Conservation (phyloP, 768 basidiomycete genomes). For the Symmetrospora coprosmae region DNA sequence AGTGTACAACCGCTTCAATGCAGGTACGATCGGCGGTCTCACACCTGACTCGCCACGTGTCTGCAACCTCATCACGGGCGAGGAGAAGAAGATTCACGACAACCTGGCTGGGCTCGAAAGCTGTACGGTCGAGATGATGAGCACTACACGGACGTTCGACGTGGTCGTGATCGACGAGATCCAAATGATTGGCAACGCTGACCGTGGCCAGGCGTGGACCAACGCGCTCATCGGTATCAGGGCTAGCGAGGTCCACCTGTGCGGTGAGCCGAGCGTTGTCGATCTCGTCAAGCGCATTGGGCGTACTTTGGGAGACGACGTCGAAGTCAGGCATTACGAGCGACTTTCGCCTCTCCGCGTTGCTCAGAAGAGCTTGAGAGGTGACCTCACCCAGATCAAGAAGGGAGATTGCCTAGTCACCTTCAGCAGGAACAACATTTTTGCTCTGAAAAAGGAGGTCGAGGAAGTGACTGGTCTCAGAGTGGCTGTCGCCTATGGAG, state of each 20-base stretch:
- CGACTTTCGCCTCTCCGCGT: constrained; percentile 72
- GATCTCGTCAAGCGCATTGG: constrained; percentile 58
- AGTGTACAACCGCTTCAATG: constrained; percentile 78
- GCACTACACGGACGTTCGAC: constrained; percentile 40
- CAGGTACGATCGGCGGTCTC: constrained; percentile 63
- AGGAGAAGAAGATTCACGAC: constrained; percentile 62
- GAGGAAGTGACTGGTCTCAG: constrained; percentile 58
- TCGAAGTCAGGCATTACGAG: constrained; percentile 66
- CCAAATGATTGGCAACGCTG: constrained; percentile 72
- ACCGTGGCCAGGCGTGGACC: constrained; percentile 73
- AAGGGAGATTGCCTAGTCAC: constrained; percentile 85
- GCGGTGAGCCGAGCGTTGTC: constrained; percentile 85
- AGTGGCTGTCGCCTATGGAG: constrained; percentile 86
- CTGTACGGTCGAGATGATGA: constrained; percentile 84
- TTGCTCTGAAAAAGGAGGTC: constrained; percentile 55
- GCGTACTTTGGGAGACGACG: constrained; percentile 63
- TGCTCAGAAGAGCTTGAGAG: constrained; percentile 50
- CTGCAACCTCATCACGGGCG: constrained; percentile 85
- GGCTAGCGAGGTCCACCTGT: constrained; percentile 77
- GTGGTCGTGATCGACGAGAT: constrained; percentile 95
- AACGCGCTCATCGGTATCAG: constrained; percentile 57
- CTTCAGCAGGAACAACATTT: constrained; percentile 64
- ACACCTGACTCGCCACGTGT: constrained; percentile 35
- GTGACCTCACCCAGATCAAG: constrained; percentile 49
- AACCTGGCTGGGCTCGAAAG: constrained; percentile 48